Evolutionary conservation across 2,329 filamentous ascomycete species (phyloP).

Genomic region (Lomentospora prolificans): DNA sequence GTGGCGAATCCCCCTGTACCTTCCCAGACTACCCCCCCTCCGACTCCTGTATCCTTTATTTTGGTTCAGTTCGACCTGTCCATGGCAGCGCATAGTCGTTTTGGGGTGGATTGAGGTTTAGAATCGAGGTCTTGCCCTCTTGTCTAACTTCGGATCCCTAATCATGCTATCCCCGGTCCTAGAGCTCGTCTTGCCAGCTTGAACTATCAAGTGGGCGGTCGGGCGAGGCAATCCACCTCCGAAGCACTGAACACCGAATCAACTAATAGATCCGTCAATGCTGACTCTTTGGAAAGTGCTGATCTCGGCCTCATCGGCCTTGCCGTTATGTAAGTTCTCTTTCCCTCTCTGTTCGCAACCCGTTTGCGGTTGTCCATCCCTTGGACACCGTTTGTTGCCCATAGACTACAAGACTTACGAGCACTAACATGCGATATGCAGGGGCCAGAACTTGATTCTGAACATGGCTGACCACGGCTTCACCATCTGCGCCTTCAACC

Average conservation of each 20-base stretch:
- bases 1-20: not conserved
- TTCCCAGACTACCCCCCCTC: not conserved
- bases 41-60: not conserved
- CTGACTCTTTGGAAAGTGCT: conserved; percentile 56
- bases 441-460: conserved; percentile 78
- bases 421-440: conserved; percentile 16
- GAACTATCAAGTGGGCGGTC: conserved; percentile 38
- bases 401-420: conserved; percentile 12
- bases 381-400: conserved; percentile 5
- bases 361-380: not conserved
- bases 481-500: conserved; percentile 97
- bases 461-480: conserved; percentile 88
- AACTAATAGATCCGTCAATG: conserved; percentile 23
- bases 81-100: not conserved
- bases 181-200: conserved; percentile 69
- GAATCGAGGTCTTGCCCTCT: not conserved
- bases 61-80: not conserved
- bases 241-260: conserved; percentile 13
- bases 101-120: not conserved
- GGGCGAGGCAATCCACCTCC: conserved; percentile 10
- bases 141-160: conserved; percentile 1
- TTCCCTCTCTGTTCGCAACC: conserved; percentile 3
- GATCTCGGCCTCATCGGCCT: conserved; percentile 89
- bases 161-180: conserved; percentile 13
- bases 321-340: conserved; percentile 65